A percentile compares a stretch with the other conserved stretches of the same genome.
These are phyloP conservation scores for Salvia rosmarinus DNA, from an alignment of 257 asterid genomes.

Conservation along the genomic window DNA sequence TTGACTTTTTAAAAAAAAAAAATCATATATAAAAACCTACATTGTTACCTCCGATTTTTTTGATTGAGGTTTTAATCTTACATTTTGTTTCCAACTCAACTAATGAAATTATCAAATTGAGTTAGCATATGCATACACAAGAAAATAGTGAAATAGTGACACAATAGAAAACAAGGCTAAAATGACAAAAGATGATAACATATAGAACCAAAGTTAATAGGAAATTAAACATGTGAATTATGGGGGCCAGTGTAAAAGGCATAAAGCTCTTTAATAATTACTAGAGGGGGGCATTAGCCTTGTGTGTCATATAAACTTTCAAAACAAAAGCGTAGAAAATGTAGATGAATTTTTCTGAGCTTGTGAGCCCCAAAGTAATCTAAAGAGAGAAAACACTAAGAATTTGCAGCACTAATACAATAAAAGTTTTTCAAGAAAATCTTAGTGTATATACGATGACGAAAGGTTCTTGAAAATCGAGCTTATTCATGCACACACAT, in stretches of 20 bases:
- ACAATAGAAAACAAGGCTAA: too few species aligned
- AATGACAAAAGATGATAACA: not conserved
- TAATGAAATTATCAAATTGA: too few species aligned
- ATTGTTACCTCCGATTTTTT: too few species aligned
- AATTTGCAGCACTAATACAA: slow-evolving; percentile 21
- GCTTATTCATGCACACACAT: slow-evolving; percentile 34
- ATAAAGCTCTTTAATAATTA: slow-evolving; percentile 28
- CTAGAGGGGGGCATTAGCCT: slow-evolving; percentile 16
- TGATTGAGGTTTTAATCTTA: too few species aligned
- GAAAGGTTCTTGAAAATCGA: slow-evolving; percentile 40
- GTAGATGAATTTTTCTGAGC: slow-evolving; percentile 17
- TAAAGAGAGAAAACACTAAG: slow-evolving; percentile 13
- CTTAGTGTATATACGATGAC: slow-evolving; percentile 8
- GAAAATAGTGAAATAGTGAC: too few species aligned
- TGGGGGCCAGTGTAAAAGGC: slow-evolving; percentile 25
- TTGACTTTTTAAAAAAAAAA: too few species aligned
- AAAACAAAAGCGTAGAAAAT: slow-evolving; percentile 32
- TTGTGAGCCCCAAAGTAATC: slow-evolving; percentile 17
- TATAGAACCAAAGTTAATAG: not conserved
- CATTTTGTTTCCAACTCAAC: too few species aligned
- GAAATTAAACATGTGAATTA: slow-evolving; percentile 11
- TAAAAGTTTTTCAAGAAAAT: not conserved
- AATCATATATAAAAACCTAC: too few species aligned
- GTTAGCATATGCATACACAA: too few species aligned
- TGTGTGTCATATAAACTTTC: slow-evolving; percentile 34